Percentiles rank a stretch among this genome's conserved stretches.
Conservation (phyloP, 495 filamentous ascomycete species). For the Staphylotrichum longicolle region DNA sequence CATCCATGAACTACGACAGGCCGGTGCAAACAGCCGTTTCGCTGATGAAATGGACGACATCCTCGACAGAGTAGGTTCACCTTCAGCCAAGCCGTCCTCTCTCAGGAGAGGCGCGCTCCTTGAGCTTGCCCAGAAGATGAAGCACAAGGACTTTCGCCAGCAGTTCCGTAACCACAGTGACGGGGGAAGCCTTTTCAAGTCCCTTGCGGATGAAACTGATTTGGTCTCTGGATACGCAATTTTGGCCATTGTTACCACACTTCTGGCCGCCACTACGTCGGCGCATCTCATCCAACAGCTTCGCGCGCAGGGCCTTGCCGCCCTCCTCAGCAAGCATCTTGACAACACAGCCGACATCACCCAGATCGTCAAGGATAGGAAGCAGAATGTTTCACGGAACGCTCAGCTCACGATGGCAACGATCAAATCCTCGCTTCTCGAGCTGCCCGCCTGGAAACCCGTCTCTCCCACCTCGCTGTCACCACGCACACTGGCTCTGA, state of each 20-base stretch:
- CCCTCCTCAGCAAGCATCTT: constrained; percentile 55
- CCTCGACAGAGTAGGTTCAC: constrained; percentile 74
- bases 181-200: constrained; percentile 61
- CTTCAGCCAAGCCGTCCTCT: constrained; percentile 47
- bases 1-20: constrained; percentile 85
- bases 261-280: constrained; percentile 53
- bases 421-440: constrained; percentile 49
- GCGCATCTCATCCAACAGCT: constrained; percentile 52
- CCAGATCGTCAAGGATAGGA: constrained; percentile 57
- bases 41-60: constrained; percentile 76
- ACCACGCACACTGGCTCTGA: constrained; percentile 62
- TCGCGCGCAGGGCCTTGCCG: constrained; percentile 46
- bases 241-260: constrained; percentile 52
- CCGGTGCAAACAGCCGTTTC: constrained; percentile 81
- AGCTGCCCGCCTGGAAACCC: constrained; percentile 57
- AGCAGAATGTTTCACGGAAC: constrained; percentile 66
- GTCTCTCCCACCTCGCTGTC: constrained; percentile 52
- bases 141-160: constrained; percentile 61
- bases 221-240: constrained; percentile 58
- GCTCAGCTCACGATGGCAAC: constrained; percentile 53
- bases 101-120: constrained; percentile 52
- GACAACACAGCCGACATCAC: constrained; percentile 51
- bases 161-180: constrained; percentile 76
- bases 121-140: constrained; percentile 71
- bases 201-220: constrained; percentile 53